phyloP scores from a whole-genome alignment of 352 stramenopile genomes.

The Globisporangium irregulare region DNA sequence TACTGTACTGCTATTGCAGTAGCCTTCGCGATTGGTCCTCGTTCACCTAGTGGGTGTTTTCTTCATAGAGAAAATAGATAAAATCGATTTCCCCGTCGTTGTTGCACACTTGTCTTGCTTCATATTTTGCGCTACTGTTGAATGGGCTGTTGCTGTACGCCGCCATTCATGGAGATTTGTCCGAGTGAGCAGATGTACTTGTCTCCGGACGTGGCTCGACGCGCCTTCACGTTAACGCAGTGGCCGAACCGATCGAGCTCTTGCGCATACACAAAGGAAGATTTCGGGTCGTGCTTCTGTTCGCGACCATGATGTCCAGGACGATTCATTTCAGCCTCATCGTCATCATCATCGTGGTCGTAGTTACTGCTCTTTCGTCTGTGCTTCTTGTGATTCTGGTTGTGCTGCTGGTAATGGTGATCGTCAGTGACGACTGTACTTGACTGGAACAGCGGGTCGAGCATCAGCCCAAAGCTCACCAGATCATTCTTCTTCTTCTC shows the following conservation, averaged over 20 bases:
- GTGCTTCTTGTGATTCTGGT: constrained; percentile 13
- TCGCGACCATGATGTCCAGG: not conserved
- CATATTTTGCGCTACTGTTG: not conserved
- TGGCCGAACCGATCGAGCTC: constrained; percentile 44
- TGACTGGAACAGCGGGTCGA: constrained; percentile 65
- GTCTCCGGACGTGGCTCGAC: constrained; percentile 29
- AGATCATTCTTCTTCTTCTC: constrained; percentile 29
- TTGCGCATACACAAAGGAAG: constrained; percentile 35
- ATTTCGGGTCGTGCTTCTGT: not conserved
- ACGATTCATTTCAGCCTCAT: not conserved
- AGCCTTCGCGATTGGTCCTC: not conserved
- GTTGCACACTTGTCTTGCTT: not conserved
- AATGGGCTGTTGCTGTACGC: not conserved
- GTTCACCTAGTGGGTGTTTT: not conserved
- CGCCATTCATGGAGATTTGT: constrained; percentile 22
- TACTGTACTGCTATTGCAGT: not conserved
- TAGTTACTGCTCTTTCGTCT: not conserved
- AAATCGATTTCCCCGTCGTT: not conserved
- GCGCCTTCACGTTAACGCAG: constrained; percentile 43
- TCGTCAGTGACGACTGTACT: not conserved
- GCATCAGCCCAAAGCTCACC: constrained; percentile 38
- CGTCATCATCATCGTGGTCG: not conserved
- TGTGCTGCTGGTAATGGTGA: not conserved
- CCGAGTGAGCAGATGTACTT: constrained; percentile 53
- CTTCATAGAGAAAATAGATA: constrained; percentile 4